Evolutionary conservation across 768 basidiomycete species (phyloP), one percentile per base, ranked within the genome.

Genomic region (Boletus subcaerulescens): DNA sequence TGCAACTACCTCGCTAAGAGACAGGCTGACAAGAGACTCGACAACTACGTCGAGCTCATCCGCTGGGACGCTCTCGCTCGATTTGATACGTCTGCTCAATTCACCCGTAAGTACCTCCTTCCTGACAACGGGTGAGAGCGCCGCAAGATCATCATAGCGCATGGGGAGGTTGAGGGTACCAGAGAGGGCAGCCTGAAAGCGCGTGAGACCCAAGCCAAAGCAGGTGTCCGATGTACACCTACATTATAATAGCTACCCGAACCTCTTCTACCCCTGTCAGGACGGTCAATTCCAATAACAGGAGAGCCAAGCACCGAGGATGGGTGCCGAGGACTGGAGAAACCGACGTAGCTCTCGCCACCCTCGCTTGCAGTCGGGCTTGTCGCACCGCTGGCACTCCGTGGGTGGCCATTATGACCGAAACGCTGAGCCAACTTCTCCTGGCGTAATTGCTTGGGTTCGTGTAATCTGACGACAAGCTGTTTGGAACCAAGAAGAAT

Each of bases 191-290:
- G 91, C 91, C 91, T 93, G 52, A 14, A 3, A 33, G 32, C 42
- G 22, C 15, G 11, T 53, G 32, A 65, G 59, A 22, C 35, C 8
- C 9, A 12, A 24, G 54, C 8, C n/a, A 38, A 48, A 51, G 55
- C 32, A 41, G 48, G 32, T 22, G 22, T 32, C 18, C 38, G 31
- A 45, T 36, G 20, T 22, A 20, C 22, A 60, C 80, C 55, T 63
- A 91, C 91, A 64, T 89, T 87, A 63, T 87, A 93, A 69, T 93
- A 93, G 65, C 91, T 93, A 5, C 90, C 92, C 39, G 88, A 90
- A 20, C 90, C 87, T 63, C 92, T 77, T 54, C 92, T 78, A 18
- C 81, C 81, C 57, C 88, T 77, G 40, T 91, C 69, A 83, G 41
- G 80, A 70, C 48, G 85, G 35, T 89, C 86, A 49, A 75, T 76